Evolutionary conservation across 768 basidiomycete species (phyloP).

Genomic region (Podaxis pistillaris): DNA sequence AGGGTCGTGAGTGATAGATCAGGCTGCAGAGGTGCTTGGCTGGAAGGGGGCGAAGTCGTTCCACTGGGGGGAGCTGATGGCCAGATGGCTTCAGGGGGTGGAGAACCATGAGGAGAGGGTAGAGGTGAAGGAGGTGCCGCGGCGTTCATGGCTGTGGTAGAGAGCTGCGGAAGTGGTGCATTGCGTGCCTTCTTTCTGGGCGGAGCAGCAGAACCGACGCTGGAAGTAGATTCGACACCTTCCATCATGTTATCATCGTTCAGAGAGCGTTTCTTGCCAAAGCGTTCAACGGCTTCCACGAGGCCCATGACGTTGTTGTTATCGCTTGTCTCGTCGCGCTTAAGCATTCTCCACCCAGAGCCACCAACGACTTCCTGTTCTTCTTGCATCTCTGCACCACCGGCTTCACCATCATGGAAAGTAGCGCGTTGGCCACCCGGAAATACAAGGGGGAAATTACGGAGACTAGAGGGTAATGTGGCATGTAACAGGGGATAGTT

Average conservation of each 20-base stretch:
- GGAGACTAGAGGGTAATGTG: conserved; percentile 67
- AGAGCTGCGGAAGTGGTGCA: conserved; percentile 55
- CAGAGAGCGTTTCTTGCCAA: conserved; percentile 82
- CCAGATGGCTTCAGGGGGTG: conserved; percentile 73
- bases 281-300: conserved; percentile 80
- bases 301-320: conserved; percentile 57
- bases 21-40: conserved; percentile 73
- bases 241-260: conserved; percentile 54
- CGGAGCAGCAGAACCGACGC: conserved; percentile 48
- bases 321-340: conserved; percentile 57
- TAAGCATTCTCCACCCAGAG: conserved; percentile 74
- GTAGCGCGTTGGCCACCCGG: conserved; percentile 80
- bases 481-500: conserved; percentile 77
- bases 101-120: conserved; percentile 84
- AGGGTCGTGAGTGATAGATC: conserved; percentile 82
- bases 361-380: conserved; percentile 68
- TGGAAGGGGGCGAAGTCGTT: conserved; percentile 60
- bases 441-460: conserved; percentile 76
- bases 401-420: conserved; percentile 68
- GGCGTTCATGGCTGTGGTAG: conserved; percentile 53
- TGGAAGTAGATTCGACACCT: conserved; percentile 41
- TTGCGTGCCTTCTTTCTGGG: conserved; percentile 79
- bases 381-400: conserved; percentile 66
- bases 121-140: conserved; percentile 84
- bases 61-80: conserved; percentile 82